Conservation (phyloP, 768 basidiomycete genomes). For the Termitomyces sp. region DNA sequence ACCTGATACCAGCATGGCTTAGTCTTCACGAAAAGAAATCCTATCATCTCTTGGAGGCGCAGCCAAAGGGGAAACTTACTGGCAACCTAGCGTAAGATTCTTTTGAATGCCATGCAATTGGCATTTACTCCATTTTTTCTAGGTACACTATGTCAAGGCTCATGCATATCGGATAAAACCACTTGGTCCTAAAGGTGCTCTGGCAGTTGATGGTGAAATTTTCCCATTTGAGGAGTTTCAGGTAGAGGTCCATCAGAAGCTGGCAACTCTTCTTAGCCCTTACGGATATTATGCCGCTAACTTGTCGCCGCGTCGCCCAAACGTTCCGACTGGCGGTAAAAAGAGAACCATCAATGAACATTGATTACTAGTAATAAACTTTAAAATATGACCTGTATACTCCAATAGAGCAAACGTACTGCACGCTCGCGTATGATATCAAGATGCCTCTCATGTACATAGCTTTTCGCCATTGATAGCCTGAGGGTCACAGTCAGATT, state of each 20-base stretch:
- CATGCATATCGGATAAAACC: constrained; percentile 73
- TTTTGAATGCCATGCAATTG: not conserved
- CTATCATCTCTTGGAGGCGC: constrained; percentile 59
- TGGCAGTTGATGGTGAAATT: constrained; percentile 78
- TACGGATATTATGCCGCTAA: constrained; percentile 59
- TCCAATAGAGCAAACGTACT: not conserved
- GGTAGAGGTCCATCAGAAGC: constrained; percentile 69
- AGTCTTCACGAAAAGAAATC: constrained; percentile 53
- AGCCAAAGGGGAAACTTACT: constrained; percentile 58
- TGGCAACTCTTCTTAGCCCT: constrained; percentile 67
- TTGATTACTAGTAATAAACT: not conserved
- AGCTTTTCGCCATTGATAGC: not conserved
- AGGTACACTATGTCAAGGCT: constrained; percentile 76
- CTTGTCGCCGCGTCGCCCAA: constrained; percentile 31
- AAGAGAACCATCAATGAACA: constrained; percentile 7
- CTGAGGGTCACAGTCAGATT: too few species aligned
- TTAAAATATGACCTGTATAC: not conserved
- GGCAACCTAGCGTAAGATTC: constrained; percentile 54
- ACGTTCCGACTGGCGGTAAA: not conserved
- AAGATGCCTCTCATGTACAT: not conserved
- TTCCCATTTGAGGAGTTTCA: constrained; percentile 75
- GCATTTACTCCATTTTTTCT: constrained; percentile 12
- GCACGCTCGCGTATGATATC: not conserved
- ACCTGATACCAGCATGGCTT: not conserved
- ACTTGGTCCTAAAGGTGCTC: constrained; percentile 45